Evolutionary conservation across 2,329 filamentous ascomycete species (phyloP).

Genomic region (Sporothrix luriei): DNA sequence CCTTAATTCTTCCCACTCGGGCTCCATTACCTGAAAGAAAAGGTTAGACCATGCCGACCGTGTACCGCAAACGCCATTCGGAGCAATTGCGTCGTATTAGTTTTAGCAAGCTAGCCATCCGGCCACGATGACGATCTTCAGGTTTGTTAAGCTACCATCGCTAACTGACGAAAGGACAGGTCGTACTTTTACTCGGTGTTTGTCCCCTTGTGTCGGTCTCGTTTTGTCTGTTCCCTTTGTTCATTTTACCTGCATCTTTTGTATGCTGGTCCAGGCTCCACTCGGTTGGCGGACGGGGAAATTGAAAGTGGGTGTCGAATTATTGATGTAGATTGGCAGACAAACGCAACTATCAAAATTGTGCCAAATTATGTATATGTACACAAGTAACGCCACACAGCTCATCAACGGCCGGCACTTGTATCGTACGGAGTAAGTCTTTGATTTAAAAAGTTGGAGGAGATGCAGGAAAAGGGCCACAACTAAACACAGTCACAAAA

Average conservation of each 20-base stretch:
- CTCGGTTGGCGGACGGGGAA: slow-evolving; percentile 16
- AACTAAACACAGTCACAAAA: neutral
- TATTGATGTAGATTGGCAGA: slow-evolving; percentile 15
- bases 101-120: neutral
- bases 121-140: neutral
- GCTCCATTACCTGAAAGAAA: neutral
- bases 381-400: too few species aligned
- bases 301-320: slow-evolving; percentile 29
- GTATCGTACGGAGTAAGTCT: neutral
- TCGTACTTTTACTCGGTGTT: slow-evolving; percentile 1
- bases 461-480: neutral
- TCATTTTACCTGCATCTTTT: slow-evolving; percentile 2
- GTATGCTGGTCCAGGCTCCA: slow-evolving; percentile 19
- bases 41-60: neutral
- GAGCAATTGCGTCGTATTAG: too few species aligned
- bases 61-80: too few species aligned
- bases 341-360: neutral
- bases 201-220: neutral
- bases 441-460: neutral
- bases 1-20: neutral
- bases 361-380: neutral
- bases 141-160: neutral
- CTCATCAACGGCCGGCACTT: neutral
- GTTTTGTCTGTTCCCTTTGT: neutral
- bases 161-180: neutral